Evolutionary conservation across 768 basidiomycete genomes (phyloP), one percentile per base, ranked within the genome.

Genomic region (Kwoniella europaea): DNA sequence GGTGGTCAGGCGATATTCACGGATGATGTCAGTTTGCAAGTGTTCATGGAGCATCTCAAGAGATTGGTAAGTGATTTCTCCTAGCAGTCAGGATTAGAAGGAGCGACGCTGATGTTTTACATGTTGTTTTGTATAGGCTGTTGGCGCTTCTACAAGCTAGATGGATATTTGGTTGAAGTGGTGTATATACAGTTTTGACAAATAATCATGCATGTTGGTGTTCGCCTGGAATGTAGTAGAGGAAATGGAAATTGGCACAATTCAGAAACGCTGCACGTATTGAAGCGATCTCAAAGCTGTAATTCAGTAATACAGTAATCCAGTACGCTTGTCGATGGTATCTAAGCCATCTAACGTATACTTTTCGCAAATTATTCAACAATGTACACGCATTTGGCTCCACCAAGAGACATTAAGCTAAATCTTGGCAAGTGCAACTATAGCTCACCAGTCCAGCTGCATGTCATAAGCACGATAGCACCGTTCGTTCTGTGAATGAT

Each of bases 1-100:
- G 85, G 88, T 2, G 95, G 95, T 4, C 92, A 94, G 84, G 92
- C 94, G 16, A 98, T 99, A 84, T 97, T 98, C 84, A 99, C 97
- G 66, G 97, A 98, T 82, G 96, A 99, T 84, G 96, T 98, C 72
- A 97, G 93, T 82, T 88, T 98, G 67, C 78, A 79, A 62, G 79
- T 80, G 63, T 80, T 82, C 64, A 80, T 82, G 94, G 95, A 97
- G 80, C 92, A 95, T 86, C 86, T 98, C 84, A 97, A 96, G 84
- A 90, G 94, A 79, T 85, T 98, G 86, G 94, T 84, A 67, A 74
- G 84, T 82, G 46, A n/a, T n/a, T n/a, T 6, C 59, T 3, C 20
- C 9, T 0, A 24, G 24, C 16, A 29, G 22, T 46, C n/a, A 20
- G 50, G 22, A 7, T 27, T 41, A 2, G 20, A 2, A 24, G 53